Percentiles rank a stretch among this genome's conserved stretches.
These are phyloP conservation scores for Leptographium procerum DNA, from an alignment of 2,329 filamentous ascomycete species.

Conservation along the genomic window DNA sequence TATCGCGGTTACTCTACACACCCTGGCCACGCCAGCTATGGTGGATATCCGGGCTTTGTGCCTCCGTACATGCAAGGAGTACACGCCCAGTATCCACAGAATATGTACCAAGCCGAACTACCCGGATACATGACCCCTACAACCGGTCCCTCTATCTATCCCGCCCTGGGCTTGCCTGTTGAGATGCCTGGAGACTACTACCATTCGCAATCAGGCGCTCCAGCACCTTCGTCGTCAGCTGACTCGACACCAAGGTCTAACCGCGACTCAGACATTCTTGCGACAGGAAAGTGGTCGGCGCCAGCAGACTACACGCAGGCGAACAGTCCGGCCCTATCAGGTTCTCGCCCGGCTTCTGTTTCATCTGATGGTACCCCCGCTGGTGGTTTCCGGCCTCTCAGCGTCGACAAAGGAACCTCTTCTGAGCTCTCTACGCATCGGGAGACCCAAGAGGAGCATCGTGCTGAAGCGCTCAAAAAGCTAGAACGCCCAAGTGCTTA, in stretches of 20 bases:
- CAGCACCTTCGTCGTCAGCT: slow-evolving; percentile 7
- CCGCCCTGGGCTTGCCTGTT: slow-evolving; percentile 13
- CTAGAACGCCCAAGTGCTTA: slow-evolving; percentile 9
- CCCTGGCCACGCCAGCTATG: slow-evolving; percentile 5
- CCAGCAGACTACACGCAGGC: slow-evolving; percentile 9
- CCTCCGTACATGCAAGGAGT: slow-evolving; percentile 9
- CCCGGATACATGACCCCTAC: slow-evolving; percentile 14
- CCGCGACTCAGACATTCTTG: slow-evolving; percentile 19
- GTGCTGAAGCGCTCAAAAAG: slow-evolving; percentile 16
- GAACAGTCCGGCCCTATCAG: slow-evolving; percentile 2
- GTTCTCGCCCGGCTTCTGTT: slow-evolving; percentile 25
- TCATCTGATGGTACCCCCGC: slow-evolving; percentile 20
- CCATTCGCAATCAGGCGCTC: slow-evolving; percentile 15
- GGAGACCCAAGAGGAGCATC: slow-evolving; percentile 34
- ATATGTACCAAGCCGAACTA: slow-evolving; percentile 24
- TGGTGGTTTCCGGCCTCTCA: slow-evolving; percentile 25
- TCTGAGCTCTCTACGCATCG: slow-evolving; percentile 34
- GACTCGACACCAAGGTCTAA: slow-evolving; percentile 11
- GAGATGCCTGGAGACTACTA: slow-evolving; percentile 39
- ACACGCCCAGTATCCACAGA: slow-evolving; percentile 9
- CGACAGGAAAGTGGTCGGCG: slow-evolving; percentile 28
- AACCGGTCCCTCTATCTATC: neutral
- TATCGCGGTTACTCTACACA: slow-evolving; percentile 4
- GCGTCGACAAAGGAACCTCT: slow-evolving; percentile 27
- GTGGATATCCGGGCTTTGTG: slow-evolving; percentile 9